Evolutionary conservation across 352 stramenopile genomes (phyloP).

Genomic region (Pythium utonaiense): DNA sequence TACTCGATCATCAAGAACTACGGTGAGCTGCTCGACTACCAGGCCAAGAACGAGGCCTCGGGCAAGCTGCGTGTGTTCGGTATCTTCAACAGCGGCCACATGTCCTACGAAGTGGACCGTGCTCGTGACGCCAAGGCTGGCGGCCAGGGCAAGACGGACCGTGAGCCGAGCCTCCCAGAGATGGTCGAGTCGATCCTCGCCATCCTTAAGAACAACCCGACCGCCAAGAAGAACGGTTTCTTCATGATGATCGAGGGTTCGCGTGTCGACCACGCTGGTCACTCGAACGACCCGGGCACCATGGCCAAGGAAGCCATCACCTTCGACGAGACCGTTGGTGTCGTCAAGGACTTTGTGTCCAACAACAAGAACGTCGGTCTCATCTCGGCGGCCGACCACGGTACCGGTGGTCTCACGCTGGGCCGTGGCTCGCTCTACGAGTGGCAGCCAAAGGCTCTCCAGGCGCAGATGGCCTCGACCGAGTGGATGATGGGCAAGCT

Average conservation of each 20-base stretch:
- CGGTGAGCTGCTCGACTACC: constrained; percentile 49
- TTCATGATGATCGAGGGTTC: constrained; percentile 77
- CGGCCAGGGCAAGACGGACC: constrained; percentile 33
- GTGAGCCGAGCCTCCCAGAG: constrained; percentile 53
- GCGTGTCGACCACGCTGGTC: constrained; percentile 61
- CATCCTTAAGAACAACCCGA: constrained; percentile 66
- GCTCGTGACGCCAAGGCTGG: constrained; percentile 28
- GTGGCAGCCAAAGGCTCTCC: constrained; percentile 44
- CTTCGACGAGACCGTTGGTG: constrained; percentile 65
- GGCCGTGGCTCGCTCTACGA: constrained; percentile 42
- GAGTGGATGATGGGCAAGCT: constrained; percentile 49
- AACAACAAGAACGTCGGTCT: constrained; percentile 47
- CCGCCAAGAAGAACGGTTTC: constrained; percentile 69
- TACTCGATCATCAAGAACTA: constrained; percentile 59
- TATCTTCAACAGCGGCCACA: constrained; percentile 59
- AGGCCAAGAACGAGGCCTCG: constrained; percentile 37
- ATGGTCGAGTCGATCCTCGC: constrained; percentile 61
- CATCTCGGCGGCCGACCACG: constrained; percentile 59
- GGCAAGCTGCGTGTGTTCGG: constrained; percentile 54
- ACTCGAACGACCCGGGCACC: constrained; percentile 64
- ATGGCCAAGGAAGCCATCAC: constrained; percentile 67
- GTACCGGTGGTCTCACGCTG: constrained; percentile 59
- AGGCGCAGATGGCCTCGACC: constrained; percentile 58
- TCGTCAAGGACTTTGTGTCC: constrained; percentile 55
- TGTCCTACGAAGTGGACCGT: constrained; percentile 68